A percentile compares a stretch with the other conserved stretches of the same genome.
Evolutionary conservation across 2,329 filamentous ascomycete species (phyloP).

Genomic region (Aspergillus piperis): DNA sequence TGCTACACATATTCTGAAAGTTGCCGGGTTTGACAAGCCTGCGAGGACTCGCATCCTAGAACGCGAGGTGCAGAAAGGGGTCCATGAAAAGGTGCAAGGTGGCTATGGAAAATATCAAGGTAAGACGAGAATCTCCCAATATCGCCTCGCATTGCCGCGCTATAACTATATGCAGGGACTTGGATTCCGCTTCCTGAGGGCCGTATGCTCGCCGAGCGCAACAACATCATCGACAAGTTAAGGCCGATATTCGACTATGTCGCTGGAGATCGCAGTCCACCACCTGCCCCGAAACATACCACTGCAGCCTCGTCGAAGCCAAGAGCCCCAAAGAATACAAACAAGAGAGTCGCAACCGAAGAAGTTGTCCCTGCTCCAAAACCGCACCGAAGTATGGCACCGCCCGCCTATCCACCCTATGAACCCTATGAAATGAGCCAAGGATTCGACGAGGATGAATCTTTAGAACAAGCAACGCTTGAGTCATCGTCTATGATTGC

Average conservation of each 20-base stretch:
- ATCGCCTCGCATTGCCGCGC: neutral
- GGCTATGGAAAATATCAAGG: conserved; percentile 99
- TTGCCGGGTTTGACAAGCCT: conserved; percentile 95
- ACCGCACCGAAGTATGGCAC: conserved; percentile 37
- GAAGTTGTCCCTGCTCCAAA: conserved; percentile 37
- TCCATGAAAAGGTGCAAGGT: conserved; percentile 96
- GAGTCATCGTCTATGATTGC: conserved; percentile 82
- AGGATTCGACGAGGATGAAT: conserved; percentile 73
- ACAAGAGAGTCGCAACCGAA: conserved; percentile 52
- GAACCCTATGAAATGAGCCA: conserved; percentile 69
- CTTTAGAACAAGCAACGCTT: conserved; percentile 78
- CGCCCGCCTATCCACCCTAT: conserved; percentile 45
- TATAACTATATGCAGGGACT: conserved; percentile 63
- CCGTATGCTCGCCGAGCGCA: conserved; percentile 78
- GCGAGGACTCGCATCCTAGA: conserved; percentile 92
- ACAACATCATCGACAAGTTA: conserved; percentile 81
- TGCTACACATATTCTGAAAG: conserved; percentile 97
- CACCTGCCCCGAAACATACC: conserved; percentile 89
- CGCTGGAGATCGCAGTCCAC: conserved; percentile 81
- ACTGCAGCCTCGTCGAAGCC: conserved; percentile 72
- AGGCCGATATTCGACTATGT: conserved; percentile 86
- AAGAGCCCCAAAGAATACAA: conserved; percentile 71
- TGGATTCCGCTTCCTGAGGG: conserved; percentile 91
- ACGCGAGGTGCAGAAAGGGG: conserved; percentile 92
- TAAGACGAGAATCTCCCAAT: conserved; percentile 33